A percentile compares a stretch with the other conserved stretches of the same genome.
phyloP scores from a whole-genome alignment of 352 stramenopile species.

The Phytophthora niederhauseri region DNA sequence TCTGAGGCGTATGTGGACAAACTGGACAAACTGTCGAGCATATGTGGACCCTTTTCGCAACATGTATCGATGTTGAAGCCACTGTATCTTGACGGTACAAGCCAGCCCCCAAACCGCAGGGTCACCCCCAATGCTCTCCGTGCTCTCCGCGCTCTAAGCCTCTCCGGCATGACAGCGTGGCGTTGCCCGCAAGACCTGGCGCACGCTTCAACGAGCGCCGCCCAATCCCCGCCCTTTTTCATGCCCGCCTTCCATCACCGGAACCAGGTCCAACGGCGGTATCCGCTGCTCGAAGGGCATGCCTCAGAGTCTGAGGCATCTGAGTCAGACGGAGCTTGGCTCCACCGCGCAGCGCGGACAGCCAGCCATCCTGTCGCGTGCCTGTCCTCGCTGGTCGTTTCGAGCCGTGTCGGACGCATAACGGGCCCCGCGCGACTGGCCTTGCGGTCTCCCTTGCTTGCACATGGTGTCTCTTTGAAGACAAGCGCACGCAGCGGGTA shows the following conservation, averaged over 20 bases:
- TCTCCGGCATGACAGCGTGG: not conserved
- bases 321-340: too few species aligned
- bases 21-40: not conserved
- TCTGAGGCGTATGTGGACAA: not conserved
- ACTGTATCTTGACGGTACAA: too few species aligned
- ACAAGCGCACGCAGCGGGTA: not conserved
- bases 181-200: too few species aligned
- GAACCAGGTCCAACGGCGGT: conserved; percentile 19
- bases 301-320: too few species aligned
- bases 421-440: not conserved
- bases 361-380: not conserved
- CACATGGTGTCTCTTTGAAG: not conserved
- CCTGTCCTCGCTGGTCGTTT: not conserved
- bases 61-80: not conserved
- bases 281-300: conserved; percentile 1
- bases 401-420: not conserved
- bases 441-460: not conserved
- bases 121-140: too few species aligned
- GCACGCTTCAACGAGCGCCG: conserved; percentile 14
- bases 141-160: too few species aligned
- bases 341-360: not conserved
- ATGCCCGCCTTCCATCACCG: not conserved
- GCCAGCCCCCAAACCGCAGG: too few species aligned
- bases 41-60: not conserved
- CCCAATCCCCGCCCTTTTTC: conserved; percentile 18